A percentile compares a stretch with the other conserved stretches of the same genome.
Evolutionary conservation across 2,329 filamentous ascomycete genomes (phyloP).

Genomic region (Cladophialophora exuberans): DNA sequence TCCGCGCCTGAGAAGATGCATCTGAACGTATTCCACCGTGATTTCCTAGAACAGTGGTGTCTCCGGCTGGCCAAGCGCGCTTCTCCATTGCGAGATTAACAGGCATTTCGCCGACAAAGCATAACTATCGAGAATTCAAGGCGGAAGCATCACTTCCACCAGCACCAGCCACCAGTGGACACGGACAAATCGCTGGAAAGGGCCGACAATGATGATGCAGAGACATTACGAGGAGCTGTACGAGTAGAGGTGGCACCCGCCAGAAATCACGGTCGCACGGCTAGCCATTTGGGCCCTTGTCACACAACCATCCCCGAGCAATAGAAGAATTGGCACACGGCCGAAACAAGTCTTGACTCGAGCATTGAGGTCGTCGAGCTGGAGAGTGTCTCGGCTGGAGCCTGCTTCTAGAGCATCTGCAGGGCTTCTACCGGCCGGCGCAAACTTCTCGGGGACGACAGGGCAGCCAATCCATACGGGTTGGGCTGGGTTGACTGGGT

Average conservation of each 20-base stretch:
- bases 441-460: neutral
- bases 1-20: too few species aligned
- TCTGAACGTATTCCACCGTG: neutral
- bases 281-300: neutral
- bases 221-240: too few species aligned
- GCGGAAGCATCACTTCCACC: neutral
- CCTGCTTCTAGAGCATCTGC: slow-evolving; percentile 9
- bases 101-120: neutral
- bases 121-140: neutral
- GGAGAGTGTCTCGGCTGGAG: neutral
- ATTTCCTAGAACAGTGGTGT: neutral
- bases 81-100: neutral
- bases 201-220: neutral
- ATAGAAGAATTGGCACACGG: too few species aligned
- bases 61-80: slow-evolving; percentile 4
- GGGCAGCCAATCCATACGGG: slow-evolving; percentile 19
- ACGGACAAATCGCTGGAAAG: neutral
- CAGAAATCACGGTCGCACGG: neutral
- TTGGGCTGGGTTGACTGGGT: too few species aligned
- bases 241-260: slow-evolving; percentile 11
- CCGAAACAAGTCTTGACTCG: too few species aligned
- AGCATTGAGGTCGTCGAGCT: neutral
- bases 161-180: neutral
- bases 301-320: slow-evolving; percentile 14
- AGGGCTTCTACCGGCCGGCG: neutral